Evolutionary conservation across 768 basidiomycete species (phyloP), one percentile per base, ranked within the genome.

Genomic region (Naematelia aurantialba): DNA sequence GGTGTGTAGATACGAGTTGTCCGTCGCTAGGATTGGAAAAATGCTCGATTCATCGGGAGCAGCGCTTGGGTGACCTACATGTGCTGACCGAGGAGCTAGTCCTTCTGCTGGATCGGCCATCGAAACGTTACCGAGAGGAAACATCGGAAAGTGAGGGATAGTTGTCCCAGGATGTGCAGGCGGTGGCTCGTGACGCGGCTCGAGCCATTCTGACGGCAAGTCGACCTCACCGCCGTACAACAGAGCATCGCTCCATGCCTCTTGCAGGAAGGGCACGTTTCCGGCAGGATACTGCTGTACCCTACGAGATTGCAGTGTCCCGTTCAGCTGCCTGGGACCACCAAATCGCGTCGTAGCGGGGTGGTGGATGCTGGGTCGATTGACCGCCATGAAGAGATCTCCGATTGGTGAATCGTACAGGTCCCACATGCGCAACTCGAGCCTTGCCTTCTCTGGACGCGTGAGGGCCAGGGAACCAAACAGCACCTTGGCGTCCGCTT

Each of bases 341-440:
- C 34, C 34, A 8, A 39, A 8, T 39, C 34, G 8, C 8, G 34
- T 17, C 34, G 34, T 39, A 17, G 34, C 17, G 17, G 34, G 34
- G 17, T 39, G 34, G 34, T 39, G 49, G 12, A 58, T 55, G 26
- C 51, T 57, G 13, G 61, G 52, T 42, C 52, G 22, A 30, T 51
- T 66, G 19, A 61, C 65, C 5, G 60, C 60, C 26, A 65, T 50
- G 17, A 72, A 50, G 26, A 67, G 68, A 49, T 59, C 56, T 19
- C 67, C 65, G 19, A 51, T 52, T 2, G 70, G 62, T 1, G 66
- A 65, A 26, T 69, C 60, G 42, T 55, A 45, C 5, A 72, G 61
- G 46, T 72, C 60, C 68, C 70, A 72, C 63, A 72, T 58, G 8
- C 66, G 42, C 13, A 72, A 47, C 46, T 72, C 70, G 19, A 72